Evolutionary conservation across 306 rosid species (phyloP).

Genomic region (Vicia sativa): DNA sequence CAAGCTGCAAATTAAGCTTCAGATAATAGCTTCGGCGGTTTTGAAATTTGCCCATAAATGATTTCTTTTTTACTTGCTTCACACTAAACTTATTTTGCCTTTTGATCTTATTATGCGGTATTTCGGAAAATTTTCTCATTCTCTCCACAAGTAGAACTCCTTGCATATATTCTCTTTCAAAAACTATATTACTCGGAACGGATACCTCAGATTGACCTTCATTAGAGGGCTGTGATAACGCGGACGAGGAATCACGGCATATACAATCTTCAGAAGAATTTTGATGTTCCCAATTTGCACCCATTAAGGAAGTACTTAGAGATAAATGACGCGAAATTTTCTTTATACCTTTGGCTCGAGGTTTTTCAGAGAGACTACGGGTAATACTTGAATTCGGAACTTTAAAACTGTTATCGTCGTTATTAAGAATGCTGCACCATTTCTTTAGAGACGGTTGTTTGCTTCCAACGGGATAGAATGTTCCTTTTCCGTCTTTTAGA

Average conservation of each 20-base stretch:
- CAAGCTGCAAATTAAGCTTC: slow-evolving; percentile 64
- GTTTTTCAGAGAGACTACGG: slow-evolving; percentile 64
- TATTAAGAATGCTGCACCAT: slow-evolving; percentile 53
- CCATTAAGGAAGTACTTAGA: slow-evolving; percentile 50
- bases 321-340: slow-evolving; percentile 54
- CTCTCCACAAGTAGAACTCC: slow-evolving; percentile 85
- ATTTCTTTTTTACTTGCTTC: slow-evolving; percentile 53
- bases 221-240: slow-evolving; percentile 39
- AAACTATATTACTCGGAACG: slow-evolving; percentile 42
- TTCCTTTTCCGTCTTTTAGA: slow-evolving; percentile 93
- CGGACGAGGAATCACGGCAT: slow-evolving; percentile 41
- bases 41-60: slow-evolving; percentile 47
- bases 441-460: slow-evolving; percentile 66
- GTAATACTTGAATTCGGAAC: slow-evolving; percentile 49
- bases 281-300: slow-evolving; percentile 34
- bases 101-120: slow-evolving; percentile 47
- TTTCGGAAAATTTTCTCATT: slow-evolving; percentile 48
- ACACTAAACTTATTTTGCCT: slow-evolving; percentile 48
- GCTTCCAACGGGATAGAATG: slow-evolving; percentile 76
- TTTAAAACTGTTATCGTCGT: slow-evolving; percentile 35
- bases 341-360: slow-evolving; percentile 46
- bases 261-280: slow-evolving; percentile 48
- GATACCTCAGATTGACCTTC: slow-evolving; percentile 50
- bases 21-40: slow-evolving; percentile 44
- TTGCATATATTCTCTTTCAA: slow-evolving; percentile 90